Base-by-base conservation (phyloP, 768 basidiomycete species). In the Phylloporus arenicola region DNA sequence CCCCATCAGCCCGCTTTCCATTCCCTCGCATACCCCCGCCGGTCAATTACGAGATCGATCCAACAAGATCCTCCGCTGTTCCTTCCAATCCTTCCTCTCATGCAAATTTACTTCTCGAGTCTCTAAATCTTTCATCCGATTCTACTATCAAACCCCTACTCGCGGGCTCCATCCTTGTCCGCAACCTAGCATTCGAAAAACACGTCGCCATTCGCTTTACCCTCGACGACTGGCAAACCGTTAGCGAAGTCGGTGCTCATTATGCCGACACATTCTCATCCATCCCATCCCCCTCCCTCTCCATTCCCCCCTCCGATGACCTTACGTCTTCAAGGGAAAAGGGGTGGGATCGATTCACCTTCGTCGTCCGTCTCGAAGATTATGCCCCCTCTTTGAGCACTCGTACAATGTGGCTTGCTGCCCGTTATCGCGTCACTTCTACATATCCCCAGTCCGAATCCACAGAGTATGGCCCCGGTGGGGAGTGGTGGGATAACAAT, bases 401-500 rank as follows among this genome's bases (percentile, higher is more conserved):
- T 0, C 71, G 83, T 27, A 78, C 75, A 2, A 63, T 89, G 47
- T 85, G 74, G 74, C 70, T 88, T 14, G 85, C 80, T 48, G 77
- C 77, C 10, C 70, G 88, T 43, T 83, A 76, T 62, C 59, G 65
- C 27, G 60, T 70, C 44, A 3, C 33, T 17, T 56, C 60, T 1
- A 52, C 55, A 17, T 57, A 56, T 43, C 65, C 59, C 0, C 42
- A 30, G 9, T 58, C 55, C 47, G 54, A 56, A 2, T 56, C 48
- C 16, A 29, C 24, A 10, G n/a, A 61, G 60, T 59, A 69, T 62
- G 67, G 76, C 60, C 62, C 68, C 8, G 79, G 75, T 16, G 79
- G 79, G 1, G 94, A 98, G 71, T 88, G 86, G 77, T 98, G 95
- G 95, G 95, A 98, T 70, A 94, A 92, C 64, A 95, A 95, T 58